phyloP scores from a whole-genome alignment of 768 basidiomycete genomes.

The Chalciporus chontae region DNA sequence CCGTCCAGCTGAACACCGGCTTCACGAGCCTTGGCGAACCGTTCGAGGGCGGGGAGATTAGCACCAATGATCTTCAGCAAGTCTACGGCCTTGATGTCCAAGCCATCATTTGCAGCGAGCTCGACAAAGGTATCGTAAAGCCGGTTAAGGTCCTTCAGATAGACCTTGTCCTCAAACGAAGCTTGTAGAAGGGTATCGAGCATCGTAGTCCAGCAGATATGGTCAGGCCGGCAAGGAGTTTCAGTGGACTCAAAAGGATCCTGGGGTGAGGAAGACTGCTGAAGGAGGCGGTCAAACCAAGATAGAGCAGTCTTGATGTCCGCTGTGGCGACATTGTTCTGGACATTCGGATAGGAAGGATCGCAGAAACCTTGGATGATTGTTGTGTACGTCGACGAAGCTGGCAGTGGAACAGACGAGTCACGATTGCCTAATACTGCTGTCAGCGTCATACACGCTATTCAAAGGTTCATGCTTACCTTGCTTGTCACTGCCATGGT shows the following conservation, averaged over 20 bases:
- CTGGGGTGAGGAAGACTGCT: constrained; percentile 33
- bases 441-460: background rate
- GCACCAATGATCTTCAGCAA: constrained; percentile 42
- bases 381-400: constrained; percentile 57
- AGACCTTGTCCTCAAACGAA: constrained; percentile 29
- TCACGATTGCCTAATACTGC: constrained; percentile 18
- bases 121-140: constrained; percentile 42
- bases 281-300: constrained; percentile 70
- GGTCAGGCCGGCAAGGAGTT: constrained; percentile 49
- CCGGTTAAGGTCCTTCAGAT: constrained; percentile 53
- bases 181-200: constrained; percentile 49
- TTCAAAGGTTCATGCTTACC: background rate
- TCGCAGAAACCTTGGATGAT: constrained; percentile 66
- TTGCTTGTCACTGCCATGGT: constrained; percentile 30
- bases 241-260: constrained; percentile 42
- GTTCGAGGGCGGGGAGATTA: constrained; percentile 36
- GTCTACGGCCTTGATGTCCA: constrained; percentile 36
- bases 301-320: constrained; percentile 61
- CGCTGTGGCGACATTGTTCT: constrained; percentile 8
- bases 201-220: constrained; percentile 55
- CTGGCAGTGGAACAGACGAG: constrained; percentile 49
- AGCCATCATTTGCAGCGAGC: constrained; percentile 33
- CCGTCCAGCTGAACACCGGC: background rate
- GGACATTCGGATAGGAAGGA: constrained; percentile 27
- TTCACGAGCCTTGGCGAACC: background rate